These are phyloP conservation scores for Neurospora sp. DNA, from an alignment of 495 filamentous ascomycete genomes.

Conservation along the genomic window DNA sequence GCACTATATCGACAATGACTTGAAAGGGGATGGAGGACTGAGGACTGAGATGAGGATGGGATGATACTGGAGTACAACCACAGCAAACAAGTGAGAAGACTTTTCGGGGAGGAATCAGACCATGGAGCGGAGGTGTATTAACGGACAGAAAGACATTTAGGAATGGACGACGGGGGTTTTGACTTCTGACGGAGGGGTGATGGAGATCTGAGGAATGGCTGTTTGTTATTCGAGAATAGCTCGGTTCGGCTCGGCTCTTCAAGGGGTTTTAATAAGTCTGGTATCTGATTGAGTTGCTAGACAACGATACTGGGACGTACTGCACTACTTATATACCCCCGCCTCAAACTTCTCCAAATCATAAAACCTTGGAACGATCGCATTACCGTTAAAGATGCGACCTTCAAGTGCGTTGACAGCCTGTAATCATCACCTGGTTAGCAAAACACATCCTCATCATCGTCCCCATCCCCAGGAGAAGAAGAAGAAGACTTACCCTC, in stretches of 20 bases:
- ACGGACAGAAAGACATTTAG: neutral
- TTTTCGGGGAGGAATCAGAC: no score
- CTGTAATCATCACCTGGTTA: conserved; percentile 28
- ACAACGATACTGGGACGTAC: neutral
- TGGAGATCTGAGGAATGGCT: neutral
- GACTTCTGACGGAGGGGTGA: neutral
- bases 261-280: neutral
- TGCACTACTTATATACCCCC: conserved; percentile 45
- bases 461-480: neutral
- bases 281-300: neutral
- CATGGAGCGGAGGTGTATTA: neutral
- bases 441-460: neutral
- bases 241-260: neutral
- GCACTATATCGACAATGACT: no score
- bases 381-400: conserved; percentile 76
- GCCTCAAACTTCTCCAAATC: conserved; percentile 70
- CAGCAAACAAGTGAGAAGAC: no score
- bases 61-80: no score
- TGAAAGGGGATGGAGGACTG: no score
- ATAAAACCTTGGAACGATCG: conserved; percentile 68
- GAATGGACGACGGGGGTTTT: neutral
- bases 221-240: neutral
- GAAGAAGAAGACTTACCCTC: conserved; percentile 45
- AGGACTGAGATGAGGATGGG: no score
- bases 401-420: conserved; percentile 83